Base-by-base conservation (phyloP, 768 basidiomycete genomes). In the Astraeus odoratus region DNA sequence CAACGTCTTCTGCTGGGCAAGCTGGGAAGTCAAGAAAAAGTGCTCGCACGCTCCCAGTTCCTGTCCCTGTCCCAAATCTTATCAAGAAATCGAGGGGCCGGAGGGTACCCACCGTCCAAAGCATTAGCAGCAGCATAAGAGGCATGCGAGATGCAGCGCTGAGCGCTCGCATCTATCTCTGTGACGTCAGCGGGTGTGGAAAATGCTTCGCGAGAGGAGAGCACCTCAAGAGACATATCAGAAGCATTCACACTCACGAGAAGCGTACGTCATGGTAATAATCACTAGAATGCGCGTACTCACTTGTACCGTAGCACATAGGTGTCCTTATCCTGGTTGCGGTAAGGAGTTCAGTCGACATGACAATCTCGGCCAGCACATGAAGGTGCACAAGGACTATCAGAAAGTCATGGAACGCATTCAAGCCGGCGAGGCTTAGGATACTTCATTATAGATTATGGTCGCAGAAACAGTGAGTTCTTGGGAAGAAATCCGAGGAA, bases 211-310 rank as follows among this genome's bases (percentile, higher is more conserved):
- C 83, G 27, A 74, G 92, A 24, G 84, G 85, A 18, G 92, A 95
- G 65, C 92, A 95, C 61, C 67, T 95, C 51, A 93, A 93, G 72
- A 71, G 92, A 51, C 91, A 94, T 61, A 76, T 93, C 31, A 68
- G 88, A 53, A 85, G 83, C 57, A 90, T 94, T 43, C 91, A 94
- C 66, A 92, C 91, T 19, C 78, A 92, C 63, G 90, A 93, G 61
- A 92, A 90, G 71, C 91, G 91, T 93, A 58, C 64, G 88, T 54
- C 39, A 7, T 36, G 22, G 31, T 30, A 38, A 12, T 48, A 35
- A 24, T 13, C 19, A 3, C 16, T 37, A 30, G 49, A 47, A 38
- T 54, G 50, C 41, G 30, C 40, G 2, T 31, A 26, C 44, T 47
- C 24, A 53, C 53, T 27, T 41, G 49, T 52, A 25, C 36, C 45